Evolutionary conservation across 345 rosid species (phyloP), one percentile per base, ranked within the genome.

Genomic region (Zanthoxylum bungeanum): DNA sequence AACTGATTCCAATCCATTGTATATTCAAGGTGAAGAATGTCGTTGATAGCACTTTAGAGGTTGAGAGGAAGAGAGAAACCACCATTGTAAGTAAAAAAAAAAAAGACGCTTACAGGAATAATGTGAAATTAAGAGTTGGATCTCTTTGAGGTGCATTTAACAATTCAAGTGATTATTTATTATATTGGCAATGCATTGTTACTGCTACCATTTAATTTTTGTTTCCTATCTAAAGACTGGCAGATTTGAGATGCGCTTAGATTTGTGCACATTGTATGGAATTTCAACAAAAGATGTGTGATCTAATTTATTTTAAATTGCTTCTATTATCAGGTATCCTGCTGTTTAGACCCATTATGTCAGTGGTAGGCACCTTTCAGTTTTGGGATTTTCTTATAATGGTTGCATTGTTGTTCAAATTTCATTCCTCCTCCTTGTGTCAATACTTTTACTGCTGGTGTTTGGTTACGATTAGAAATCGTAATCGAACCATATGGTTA

Each of bases 21-120:
- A 80, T 69, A 80, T 80, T 64, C 77, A 69, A 73, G 82, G 78
- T 59, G 53, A 46, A 66, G 74, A 73, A 31, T 75, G 82, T 76
- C 76, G 66, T 75, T 64, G 76, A 66, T 34, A 75, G 81, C 82
- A 70, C 64, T 63, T n/a, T 69, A 63, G 84, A 79, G 80, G 77
- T 67, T 55, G 16, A 77, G 76, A 66, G 73, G 79, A 72, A 73
- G 77, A 71, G 71, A 64, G 27, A 33, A n/a, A 64, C 77, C 76
- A 73, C 73, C 79, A 55, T 69, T 83, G 89, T 86, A 86, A 86
- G 79, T 81, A 83, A 73, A 74, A 77, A 81, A 68, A 68, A 44
- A 44, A 44, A 44, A 44, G 6, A 76, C 69, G 24, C 73, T 79
- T 70, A 77, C 79, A 51, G 66, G 76, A 83, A 85, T 81, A 83